Evolutionary conservation across 805 yeast genomes (phyloP), one percentile per base, ranked within the genome.

Genomic region (Ogataea ganodermae): DNA sequence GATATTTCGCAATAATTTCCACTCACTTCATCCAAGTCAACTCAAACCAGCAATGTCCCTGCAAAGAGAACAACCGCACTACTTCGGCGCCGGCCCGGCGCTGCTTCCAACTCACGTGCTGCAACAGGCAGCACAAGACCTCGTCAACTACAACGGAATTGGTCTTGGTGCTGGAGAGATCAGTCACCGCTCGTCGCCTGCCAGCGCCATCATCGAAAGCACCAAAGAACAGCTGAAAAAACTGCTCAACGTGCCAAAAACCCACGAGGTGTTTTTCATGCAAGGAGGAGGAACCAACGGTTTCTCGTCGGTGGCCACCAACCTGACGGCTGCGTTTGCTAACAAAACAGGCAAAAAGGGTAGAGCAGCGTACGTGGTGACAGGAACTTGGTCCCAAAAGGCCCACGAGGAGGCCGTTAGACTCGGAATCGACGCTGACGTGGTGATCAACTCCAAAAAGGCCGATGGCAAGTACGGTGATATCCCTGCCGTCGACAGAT

Each of bases 81-180:
- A 94, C 66, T 94, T 89, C 61, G 99, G 98, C 48, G 98, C 99
- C n/a, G 99, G 99, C 12, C 99, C 99, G 41, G 99, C 99, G 1
- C 77, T 84, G 44, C 75, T 94, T 36, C 97, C 98, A 27, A 82
- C 92, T 3, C 62, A 69, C 3, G 98, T 92, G 2, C 76, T 94
- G 45, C 84, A 89, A 69, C 84, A 88, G 70, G 96, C 97, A 4
- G 96, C 97, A 1, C 64, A 67, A 26, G 98, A 94, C 65, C 73
- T 94, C 53, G 65, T 94, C 51, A 80, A 83, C 60, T 94, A 80
- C 68, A 72, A 86, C 45, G 75, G 72, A 35, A 71, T 75, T 27
- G 95, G 91, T 22, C 75, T 94, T 48, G 99, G 99, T 36, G 77
- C 89, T 39, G 98, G 97, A 56, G 99, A 94, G 69, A 88, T 94